Base-by-base conservation (phyloP, 768 basidiomycete genomes). In the Pseudohyphozyma bogoriensis region DNA sequence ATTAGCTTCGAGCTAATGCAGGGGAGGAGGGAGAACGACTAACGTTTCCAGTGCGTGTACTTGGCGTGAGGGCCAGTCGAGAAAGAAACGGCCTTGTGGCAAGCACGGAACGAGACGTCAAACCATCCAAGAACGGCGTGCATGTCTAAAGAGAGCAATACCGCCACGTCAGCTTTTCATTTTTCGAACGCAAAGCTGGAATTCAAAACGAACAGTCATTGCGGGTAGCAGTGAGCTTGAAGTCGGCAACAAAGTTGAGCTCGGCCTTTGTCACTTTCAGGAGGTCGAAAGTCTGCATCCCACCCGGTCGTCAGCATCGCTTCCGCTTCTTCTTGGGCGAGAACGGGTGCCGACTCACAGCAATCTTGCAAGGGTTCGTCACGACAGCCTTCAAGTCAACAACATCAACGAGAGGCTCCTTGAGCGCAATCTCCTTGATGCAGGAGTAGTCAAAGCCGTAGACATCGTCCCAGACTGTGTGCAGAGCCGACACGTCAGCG, bases 121-220 rank as follows among this genome's bases (percentile, higher is more conserved):
- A 99, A 99, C 95, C 95, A 99, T 36, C 90, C 91, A 52, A 99
- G 83, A 83, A 96, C 95, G 28, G 95, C 95, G 72, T 99, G 95
- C 31, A 90, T 79, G 72, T 92, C 92, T 97, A 69, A n/a, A n/a
- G n/a, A n/a, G n/a, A n/a, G n/a, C n/a, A n/a, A n/a, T n/a, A n/a
- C n/a, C n/a, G n/a, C n/a, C n/a, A n/a, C n/a, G n/a, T n/a, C n/a
- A n/a, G n/a, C n/a, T n/a, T n/a, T n/a, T n/a, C n/a, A n/a, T n/a
- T n/a, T n/a, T n/a, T n/a, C n/a, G n/a, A n/a, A n/a, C n/a, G n/a
- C n/a, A n/a, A n/a, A n/a, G n/a, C n/a, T n/a, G 4, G 37, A 15
- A 44, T 26, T 8, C 22, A 49, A 33, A n/a, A 77, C 85, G 63
- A 67, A 95, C 92, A 96, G 72, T 99, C 95, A 71, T 88, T 85